Evolutionary conservation across 345 rosid species (phyloP), one percentile per base, ranked within the genome.

Genomic region (Populus alba): DNA sequence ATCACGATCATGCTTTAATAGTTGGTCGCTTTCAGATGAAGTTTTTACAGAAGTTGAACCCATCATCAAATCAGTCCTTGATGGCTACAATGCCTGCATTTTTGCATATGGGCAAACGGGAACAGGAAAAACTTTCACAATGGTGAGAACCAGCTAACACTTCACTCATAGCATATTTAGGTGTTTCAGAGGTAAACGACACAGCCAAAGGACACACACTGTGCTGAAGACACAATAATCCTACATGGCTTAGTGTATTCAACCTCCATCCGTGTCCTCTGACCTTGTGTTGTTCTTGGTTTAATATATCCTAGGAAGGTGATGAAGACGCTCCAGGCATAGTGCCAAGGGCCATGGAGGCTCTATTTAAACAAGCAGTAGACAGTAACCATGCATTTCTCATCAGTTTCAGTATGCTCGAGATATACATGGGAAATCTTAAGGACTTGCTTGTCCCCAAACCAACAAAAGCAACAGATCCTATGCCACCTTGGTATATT

Each of bases 371-470:
- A 77, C 94, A 87, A 82, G 90, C 89, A 33, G 79, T 38, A 68
- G 88, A 83, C 73, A 88, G 90, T 79, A 89, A 88, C 80, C 86
- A 88, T 80, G 70, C 68, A 51, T 87, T 89, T 82, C 75, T 65
- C 59, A 86, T 92, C 81, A 84, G 71, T 17, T 93, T 90, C 83
- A 93, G 98, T 72, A 93, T 93, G 98, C 90, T 93, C 71, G 97
- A 93, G 88, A 88, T 93, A 61, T 93, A 93, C 85, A 70, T 92
- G 90, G 97, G 98, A 77, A 89, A 87, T 84, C 91, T 93, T 63
- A 90, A 80, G 80, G 98, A 93, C 81, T 81, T 93, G 82, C 91
- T 93, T 53, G 77, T 85, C 57, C 77, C 93, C 78, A 92, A 89
- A 81, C 87, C 82, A 72, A 84, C 78, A 71, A 88, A 82, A 85